Evolutionary conservation across 352 stramenopile species (phyloP), one percentile per base, ranked within the genome.

Genomic region (Phytophthora tubulina): DNA sequence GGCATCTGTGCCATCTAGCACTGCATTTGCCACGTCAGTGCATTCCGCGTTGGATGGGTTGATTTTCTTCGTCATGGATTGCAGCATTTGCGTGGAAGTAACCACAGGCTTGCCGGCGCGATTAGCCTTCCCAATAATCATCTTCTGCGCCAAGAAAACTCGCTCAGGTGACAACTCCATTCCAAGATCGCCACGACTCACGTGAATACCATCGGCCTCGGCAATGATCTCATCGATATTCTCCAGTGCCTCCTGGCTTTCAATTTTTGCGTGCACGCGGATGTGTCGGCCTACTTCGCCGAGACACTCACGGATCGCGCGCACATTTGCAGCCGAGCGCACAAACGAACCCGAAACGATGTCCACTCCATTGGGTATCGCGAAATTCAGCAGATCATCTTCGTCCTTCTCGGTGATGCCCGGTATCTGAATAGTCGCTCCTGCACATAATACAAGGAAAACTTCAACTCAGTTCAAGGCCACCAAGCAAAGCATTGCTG

Each of bases 261-360:
- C 98, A 75, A 99, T 99, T 78, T 99, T 99, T 6, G 97, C 97
- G 76, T 99, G 98, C 21, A 99, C 94, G 6, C 97, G 94, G 41
- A 99, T 99, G 70, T 89, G 82, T 48, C 84, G 85, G 42, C 83
- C 90, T 31, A 73, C 84, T 49, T 90, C 94, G 8, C 95, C 97
- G 3, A 99, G 78, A 74, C 88, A 95, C 33, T 79, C 72, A 5
- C 88, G 86, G 42, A 96, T 92, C 8, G 89, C 89, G 31, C 93
- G 90, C 36, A 99, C 98, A 78, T 99, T 99, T 13, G 78, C 88
- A 1, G 97, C 97, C 15, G 91, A 97, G 58, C 99, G 97, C n/a
- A 99, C 97, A 81, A 99, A 99, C 17, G 97, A 99, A 0, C 99
- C 92, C 0, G 98, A 99, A 13, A 99, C 93, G 73, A 99, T 99